Base-by-base conservation (phyloP, 1,284 basidiomycete species). In the Fomitopsis pinicola region DNA sequence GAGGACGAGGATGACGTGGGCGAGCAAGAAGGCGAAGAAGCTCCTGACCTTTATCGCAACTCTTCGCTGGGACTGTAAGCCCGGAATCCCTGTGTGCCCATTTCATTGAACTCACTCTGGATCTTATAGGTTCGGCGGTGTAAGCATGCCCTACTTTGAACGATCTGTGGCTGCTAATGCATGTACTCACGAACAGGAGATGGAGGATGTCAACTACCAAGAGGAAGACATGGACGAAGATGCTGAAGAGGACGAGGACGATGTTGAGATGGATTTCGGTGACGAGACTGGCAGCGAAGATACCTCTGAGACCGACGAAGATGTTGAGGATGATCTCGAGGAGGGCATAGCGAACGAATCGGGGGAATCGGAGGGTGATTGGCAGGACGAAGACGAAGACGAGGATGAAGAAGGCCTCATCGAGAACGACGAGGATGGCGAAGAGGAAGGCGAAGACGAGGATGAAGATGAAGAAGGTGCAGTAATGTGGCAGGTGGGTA, bases 1-100 rank as follows among this genome's bases (percentile, higher is more conserved):
- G 86, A 88, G 3, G 88, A 87, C 17, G 83, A 87, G 0, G 84
- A 85, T 2, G 83, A 85, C 26, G 68, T 66, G 12, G 77, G 72
- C 57, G 76, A 72, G 50, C 76, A 74, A 38, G 81, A 75, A 26
- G 82, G 89, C 10, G 91, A 92, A 69, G 94, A 93, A 70, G 94
- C 94, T 0, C 93, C 94, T 7, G 94, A 99, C 75, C 79, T 99
- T 26, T 99, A 99, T 76, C 89, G 97, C 62, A 97, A 97, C 75
- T 99, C 97, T 0, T 92, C 95, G 5, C 83, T 99, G 44, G 97
- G 97, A 68, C 96, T 99, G 95, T 92, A 77, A 71, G 89, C 82
- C 38, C n/a, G 38, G 14, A 15, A 40, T 54, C 46, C 38, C 9
- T 54, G 8, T 33, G 12, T 22, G 10, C 14, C 17, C 9, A n/a